A percentile compares a stretch with the other conserved stretches of the same genome.
phyloP scores from a whole-genome alignment of 805 yeast species.

The Barnettozyma botsteinii region DNA sequence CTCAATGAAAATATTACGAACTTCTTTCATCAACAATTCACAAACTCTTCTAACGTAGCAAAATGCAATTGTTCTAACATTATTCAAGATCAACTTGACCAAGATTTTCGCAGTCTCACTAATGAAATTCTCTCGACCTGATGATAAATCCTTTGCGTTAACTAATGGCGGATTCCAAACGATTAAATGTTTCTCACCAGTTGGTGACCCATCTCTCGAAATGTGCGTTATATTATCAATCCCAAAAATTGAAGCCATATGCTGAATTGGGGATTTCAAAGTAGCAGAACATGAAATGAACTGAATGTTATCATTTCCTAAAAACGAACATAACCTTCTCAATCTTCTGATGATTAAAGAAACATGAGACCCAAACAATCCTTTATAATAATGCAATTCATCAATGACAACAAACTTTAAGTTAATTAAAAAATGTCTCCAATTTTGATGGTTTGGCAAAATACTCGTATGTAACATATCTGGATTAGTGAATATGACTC shows the following conservation, averaged over 20 bases:
- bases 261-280: slow-evolving; percentile 61
- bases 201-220: slow-evolving; percentile 82
- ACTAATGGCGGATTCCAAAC: slow-evolving; percentile 82
- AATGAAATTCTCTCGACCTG: slow-evolving; percentile 65
- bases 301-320: slow-evolving; percentile 48
- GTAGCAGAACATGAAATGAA: slow-evolving; percentile 96
- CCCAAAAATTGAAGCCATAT: slow-evolving; percentile 74
- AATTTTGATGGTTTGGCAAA: slow-evolving; percentile 67
- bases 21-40: slow-evolving; percentile 82
- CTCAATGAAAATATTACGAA: slow-evolving; percentile 47
- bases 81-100: slow-evolving; percentile 54
- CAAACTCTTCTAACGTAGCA: slow-evolving; percentile 83
- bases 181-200: slow-evolving; percentile 67
- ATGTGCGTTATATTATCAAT: slow-evolving; percentile 53
- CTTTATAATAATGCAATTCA: slow-evolving; percentile 82
- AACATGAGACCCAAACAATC: slow-evolving; percentile 91
- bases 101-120: slow-evolving; percentile 71
- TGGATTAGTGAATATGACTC: slow-evolving; percentile 89
- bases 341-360: slow-evolving; percentile 78
- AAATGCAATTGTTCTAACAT: slow-evolving; percentile 80
- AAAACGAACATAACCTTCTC: slow-evolving; percentile 51
- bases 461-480: slow-evolving; percentile 87
- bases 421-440: slow-evolving; percentile 64
- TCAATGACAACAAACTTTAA: slow-evolving; percentile 74
- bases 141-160: slow-evolving; percentile 49